These are phyloP conservation scores for Omphalea diandra DNA, from an alignment of 441 rosid genomes.

Conservation along the genomic window DNA sequence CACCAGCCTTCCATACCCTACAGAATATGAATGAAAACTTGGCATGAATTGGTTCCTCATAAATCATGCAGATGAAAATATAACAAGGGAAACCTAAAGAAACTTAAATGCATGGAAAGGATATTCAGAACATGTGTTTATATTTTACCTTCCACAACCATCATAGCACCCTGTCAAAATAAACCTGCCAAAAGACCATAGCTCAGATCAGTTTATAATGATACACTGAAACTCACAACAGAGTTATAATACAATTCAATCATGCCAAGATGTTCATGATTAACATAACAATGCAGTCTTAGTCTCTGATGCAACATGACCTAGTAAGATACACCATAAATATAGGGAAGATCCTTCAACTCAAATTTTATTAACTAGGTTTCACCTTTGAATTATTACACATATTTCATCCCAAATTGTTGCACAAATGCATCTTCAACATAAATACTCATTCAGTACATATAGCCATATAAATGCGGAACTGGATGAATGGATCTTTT, in stretches of 20 bases:
- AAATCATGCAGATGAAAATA: not conserved
- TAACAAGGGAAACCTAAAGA: not conserved
- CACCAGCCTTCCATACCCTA: conserved; percentile 84
- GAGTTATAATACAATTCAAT: not conserved
- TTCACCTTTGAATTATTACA: not conserved
- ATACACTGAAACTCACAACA: not conserved
- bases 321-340: not conserved
- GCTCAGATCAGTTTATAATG: conserved; percentile 18
- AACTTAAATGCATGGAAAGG: not conserved
- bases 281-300: not conserved
- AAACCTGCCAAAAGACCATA: conserved; percentile 63
- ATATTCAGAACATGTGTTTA: not conserved
- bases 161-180: conserved; percentile 94
- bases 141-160: conserved; percentile 70
- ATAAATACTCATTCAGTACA: not conserved
- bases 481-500: not conserved
- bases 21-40: conserved; percentile 2
- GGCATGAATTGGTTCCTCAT: conserved; percentile 13
- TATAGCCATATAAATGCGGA: too few species aligned
- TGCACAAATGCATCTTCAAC: not conserved
- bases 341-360: not conserved
- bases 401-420: not conserved
- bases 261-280: not conserved
- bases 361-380: not conserved
- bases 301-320: not conserved